Evolutionary conservation across 345 rosid species (phyloP).

Genomic region (Rhodomyrtus tomentosa): DNA sequence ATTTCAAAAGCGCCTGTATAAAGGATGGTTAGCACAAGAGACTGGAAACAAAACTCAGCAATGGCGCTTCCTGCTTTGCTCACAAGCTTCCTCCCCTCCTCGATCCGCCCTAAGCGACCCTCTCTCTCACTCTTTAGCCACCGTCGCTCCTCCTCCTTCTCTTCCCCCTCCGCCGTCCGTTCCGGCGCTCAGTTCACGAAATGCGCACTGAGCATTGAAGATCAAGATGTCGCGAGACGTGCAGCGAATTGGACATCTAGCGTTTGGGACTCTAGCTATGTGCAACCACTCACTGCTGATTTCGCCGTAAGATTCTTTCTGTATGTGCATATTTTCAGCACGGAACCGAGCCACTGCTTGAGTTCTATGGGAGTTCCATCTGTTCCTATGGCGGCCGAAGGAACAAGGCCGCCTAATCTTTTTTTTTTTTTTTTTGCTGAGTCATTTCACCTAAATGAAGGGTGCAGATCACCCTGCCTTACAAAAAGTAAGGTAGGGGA

Average conservation of each 20-base stretch:
- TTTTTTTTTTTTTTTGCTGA: no score
- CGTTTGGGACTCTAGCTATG: not conserved
- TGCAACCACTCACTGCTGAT: not conserved
- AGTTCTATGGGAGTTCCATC: not conserved
- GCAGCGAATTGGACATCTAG: not conserved
- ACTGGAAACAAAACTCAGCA: not conserved
- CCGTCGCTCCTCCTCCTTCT: not conserved
- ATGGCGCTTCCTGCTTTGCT: not conserved
- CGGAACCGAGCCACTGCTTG: not conserved
- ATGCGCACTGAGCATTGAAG: not conserved
- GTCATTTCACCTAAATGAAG: no score
- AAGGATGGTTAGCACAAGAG: not conserved
- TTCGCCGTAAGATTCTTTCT: not conserved
- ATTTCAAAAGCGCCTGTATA: not conserved
- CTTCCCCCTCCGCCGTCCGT: not conserved
- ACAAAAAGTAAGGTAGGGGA: no score
- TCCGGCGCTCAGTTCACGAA: not conserved
- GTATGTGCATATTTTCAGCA: not conserved
- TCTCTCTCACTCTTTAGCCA: not conserved
- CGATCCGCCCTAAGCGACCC: not conserved
- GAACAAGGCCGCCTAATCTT: no score
- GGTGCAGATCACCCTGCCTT: no score
- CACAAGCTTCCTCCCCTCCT: not conserved
- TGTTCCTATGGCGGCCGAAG: no score
- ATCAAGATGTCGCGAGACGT: not conserved